Evolutionary conservation across 306 rosid species (phyloP).

Genomic region (Phaseolus lunatus): DNA sequence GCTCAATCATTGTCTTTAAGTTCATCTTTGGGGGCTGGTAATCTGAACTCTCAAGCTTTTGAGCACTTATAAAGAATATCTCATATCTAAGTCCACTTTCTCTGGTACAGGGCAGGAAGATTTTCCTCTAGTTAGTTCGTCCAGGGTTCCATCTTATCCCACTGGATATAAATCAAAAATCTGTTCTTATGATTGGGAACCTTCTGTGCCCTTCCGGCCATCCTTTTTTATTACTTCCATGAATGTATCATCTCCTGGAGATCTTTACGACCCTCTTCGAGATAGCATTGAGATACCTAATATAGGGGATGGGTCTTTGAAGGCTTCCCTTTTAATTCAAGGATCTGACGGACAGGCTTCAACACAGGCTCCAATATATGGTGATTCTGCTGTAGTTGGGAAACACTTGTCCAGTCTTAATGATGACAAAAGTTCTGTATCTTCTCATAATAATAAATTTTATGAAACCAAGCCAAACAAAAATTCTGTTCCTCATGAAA

Average conservation of each 20-base stretch:
- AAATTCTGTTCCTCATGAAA: slow-evolving; percentile 52
- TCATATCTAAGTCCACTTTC: slow-evolving; percentile 49
- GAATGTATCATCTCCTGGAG: slow-evolving; percentile 57
- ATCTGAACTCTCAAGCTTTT: slow-evolving; percentile 47
- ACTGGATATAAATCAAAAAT: slow-evolving; percentile 54
- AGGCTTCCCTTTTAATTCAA: slow-evolving; percentile 60
- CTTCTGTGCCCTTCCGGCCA: slow-evolving; percentile 90
- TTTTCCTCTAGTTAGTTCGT: slow-evolving; percentile 47
- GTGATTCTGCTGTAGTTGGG: slow-evolving; percentile 58
- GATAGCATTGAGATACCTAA: slow-evolving; percentile 81
- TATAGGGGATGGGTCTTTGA: slow-evolving; percentile 65
- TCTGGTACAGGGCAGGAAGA: slow-evolving; percentile 58
- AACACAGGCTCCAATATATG: slow-evolving; percentile 47
- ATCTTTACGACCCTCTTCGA: slow-evolving; percentile 73
- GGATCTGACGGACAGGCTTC: slow-evolving; percentile 56
- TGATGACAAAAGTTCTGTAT: slow-evolving; percentile 77
- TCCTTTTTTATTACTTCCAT: slow-evolving; percentile 74
- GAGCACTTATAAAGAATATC: slow-evolving; percentile 51
- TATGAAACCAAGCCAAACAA: slow-evolving; percentile 59
- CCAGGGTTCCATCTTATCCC: slow-evolving; percentile 45
- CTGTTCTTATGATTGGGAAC: slow-evolving; percentile 81
- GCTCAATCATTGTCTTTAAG: slow-evolving; percentile 54
- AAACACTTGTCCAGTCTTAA: slow-evolving; percentile 57
- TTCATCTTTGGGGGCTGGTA: slow-evolving; percentile 45
- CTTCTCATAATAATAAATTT: slow-evolving; percentile 72